phyloP scores from a whole-genome alignment of 2,329 filamentous ascomycete species.

The Clonostachys solani region DNA sequence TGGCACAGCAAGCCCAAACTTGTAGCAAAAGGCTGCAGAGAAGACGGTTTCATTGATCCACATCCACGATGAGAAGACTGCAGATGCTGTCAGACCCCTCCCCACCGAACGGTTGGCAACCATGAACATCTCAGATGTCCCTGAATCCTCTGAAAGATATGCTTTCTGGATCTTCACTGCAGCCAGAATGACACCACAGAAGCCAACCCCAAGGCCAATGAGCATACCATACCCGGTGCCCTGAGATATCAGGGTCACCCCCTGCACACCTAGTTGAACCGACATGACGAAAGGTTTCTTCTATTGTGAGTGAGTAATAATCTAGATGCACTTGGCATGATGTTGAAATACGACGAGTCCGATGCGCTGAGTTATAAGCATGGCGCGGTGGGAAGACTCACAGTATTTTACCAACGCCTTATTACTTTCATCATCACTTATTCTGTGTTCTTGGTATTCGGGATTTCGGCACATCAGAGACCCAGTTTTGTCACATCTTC shows the following conservation, averaged over 20 bases:
- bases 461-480: too few relatives aligned
- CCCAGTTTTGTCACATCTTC: too few relatives aligned
- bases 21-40: conserved; percentile 70
- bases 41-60: conserved; percentile 38
- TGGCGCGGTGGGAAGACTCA: too few relatives aligned
- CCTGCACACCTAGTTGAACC: too few relatives aligned
- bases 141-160: neutral
- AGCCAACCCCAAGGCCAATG: neutral
- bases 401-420: too few relatives aligned
- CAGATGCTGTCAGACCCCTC: conserved; percentile 73
- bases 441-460: too few relatives aligned
- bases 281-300: too few relatives aligned
- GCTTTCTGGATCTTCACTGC: neutral
- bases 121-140: conserved; percentile 78
- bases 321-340: too few relatives aligned
- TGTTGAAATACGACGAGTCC: too few relatives aligned
- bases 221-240: neutral
- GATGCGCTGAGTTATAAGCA: too few relatives aligned
- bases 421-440: too few relatives aligned
- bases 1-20: conserved; percentile 56
- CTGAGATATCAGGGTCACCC: neutral
- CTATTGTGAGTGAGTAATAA: too few relatives aligned
- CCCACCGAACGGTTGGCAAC: conserved; percentile 80
- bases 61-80: conserved; percentile 80
- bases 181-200: neutral